Base-by-base conservation (phyloP, 106 monocot genomes). In the Acanthochlamys bracteata region DNA sequence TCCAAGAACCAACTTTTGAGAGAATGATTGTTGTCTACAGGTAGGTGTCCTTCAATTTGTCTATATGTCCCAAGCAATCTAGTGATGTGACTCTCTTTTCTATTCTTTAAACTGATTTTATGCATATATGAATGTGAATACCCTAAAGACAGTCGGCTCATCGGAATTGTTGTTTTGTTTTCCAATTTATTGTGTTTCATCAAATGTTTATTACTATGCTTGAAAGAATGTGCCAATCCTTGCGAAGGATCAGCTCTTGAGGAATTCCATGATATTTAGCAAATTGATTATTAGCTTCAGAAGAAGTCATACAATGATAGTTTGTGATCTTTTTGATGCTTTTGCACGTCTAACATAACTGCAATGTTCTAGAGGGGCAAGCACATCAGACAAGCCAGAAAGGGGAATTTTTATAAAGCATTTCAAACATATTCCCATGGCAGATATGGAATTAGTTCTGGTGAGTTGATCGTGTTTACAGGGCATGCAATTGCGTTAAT, bases 381-480 rank as follows among this genome's bases (percentile, higher is more conserved):
- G 62, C 60, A 67, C 27, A 66, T 82, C 21, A n/a, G 77, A 61
- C 11, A 67, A 78, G 14, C 64, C 61, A 69, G 86, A 84, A 24
- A 47, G 82, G 71, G 86, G 84, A 63, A 95, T 95, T n/a, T 80
- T 74, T 59, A 26, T 95, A 10, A 95, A 90, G 57, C 94, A 95
- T 72, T 95, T 95, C 61, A 86, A 79, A 65, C 80, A 90, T 61
- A 87, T 95, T 75, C 94, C 94, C 22, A 78, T 95, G 90, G 94
- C 94, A 40, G 94, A 95, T 69, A 95, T 95, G 94, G 94, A 95
- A 70, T 46, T 95, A 33, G 86, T 95, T 67, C 69, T 95, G 85
- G 94, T 95, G 41, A 73, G 72, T n/a, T n/a, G n/a, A n/a, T n/a
- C 64, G 63, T 9, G 43, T 19, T 49, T 17, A 17, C 12, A 4